A percentile compares a stretch with the other conserved stretches of the same genome.
Conservation (phyloP, 495 filamentous ascomycete species). For the Lindgomyces ingoldianus region DNA sequence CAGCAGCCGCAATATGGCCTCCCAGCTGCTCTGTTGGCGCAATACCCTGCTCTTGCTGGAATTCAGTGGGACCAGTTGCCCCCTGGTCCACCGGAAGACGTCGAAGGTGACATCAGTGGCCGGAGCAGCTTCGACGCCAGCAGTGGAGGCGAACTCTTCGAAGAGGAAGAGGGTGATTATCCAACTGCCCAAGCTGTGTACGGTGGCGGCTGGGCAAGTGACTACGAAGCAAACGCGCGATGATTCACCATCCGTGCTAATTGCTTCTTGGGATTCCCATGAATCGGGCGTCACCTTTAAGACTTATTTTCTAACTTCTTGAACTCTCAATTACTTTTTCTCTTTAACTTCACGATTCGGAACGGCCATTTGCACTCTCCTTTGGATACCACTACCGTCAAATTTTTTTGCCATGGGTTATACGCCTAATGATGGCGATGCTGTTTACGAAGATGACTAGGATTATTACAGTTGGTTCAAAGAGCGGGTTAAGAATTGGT, state of each 20-base stretch:
- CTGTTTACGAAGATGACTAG: background rate
- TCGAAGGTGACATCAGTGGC: conserved; percentile 72
- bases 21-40: conserved; percentile 81
- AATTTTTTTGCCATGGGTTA: conserved; percentile 8
- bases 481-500: too few relatives aligned
- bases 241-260: background rate
- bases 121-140: conserved; percentile 89
- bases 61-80: conserved; percentile 68
- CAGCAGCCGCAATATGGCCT: conserved; percentile 46
- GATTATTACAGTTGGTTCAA: background rate
- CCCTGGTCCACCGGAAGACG: conserved; percentile 47
- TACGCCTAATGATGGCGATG: too few relatives aligned
- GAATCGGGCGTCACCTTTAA: background rate
- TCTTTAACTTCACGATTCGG: conserved; percentile 1
- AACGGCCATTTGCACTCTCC: conserved; percentile 10
- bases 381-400: conserved; percentile 20
- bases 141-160: conserved; percentile 60
- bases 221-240: conserved; percentile 32
- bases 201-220: conserved; percentile 34
- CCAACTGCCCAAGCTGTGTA: conserved; percentile 7
- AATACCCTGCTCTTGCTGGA: conserved; percentile 85
- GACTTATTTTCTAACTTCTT: background rate
- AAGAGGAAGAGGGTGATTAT: conserved; percentile 60
- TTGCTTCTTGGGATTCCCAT: too few relatives aligned
- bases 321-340: background rate